Conservation (phyloP, 2,329 filamentous ascomycete genomes). For the Venturia pyrina region DNA sequence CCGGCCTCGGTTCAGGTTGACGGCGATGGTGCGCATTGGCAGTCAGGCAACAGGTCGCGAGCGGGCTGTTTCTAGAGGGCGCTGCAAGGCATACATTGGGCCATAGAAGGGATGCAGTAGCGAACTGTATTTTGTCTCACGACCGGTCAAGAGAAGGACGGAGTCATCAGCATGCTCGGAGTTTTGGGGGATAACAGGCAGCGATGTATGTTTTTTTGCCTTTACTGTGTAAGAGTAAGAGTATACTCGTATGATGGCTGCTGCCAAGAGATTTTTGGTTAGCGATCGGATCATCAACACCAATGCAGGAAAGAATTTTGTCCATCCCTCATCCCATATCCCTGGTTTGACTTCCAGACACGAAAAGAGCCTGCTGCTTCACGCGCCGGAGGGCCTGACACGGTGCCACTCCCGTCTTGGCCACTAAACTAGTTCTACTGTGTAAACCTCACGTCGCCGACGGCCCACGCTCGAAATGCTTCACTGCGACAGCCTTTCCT, state of each 20-base stretch:
- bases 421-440: not conserved
- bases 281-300: not conserved
- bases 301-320: not conserved
- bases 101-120: not conserved
- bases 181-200: not conserved
- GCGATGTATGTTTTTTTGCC: too few species aligned
- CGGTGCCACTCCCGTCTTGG: too few species aligned
- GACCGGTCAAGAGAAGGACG: slow-evolving; percentile 1
- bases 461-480: not conserved
- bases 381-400: not conserved
- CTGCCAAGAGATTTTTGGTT: not conserved
- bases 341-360: not conserved
- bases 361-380: not conserved
- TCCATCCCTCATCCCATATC: not conserved
- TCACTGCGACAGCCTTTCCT: not conserved
- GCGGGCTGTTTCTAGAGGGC: not conserved
- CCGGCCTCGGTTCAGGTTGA: not conserved
- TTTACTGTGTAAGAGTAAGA: too few species aligned
- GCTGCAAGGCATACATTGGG: not conserved
- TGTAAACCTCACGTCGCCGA: not conserved
- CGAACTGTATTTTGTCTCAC: not conserved
- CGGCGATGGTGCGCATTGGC: not conserved
- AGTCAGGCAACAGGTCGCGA: not conserved
- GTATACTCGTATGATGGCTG: too few species aligned
- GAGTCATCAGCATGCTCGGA: slow-evolving; percentile 2